Percentiles rank a stretch among this genome's conserved stretches.
phyloP scores from a whole-genome alignment of 1,284 basidiomycete species.

The Peniophora sp. region DNA sequence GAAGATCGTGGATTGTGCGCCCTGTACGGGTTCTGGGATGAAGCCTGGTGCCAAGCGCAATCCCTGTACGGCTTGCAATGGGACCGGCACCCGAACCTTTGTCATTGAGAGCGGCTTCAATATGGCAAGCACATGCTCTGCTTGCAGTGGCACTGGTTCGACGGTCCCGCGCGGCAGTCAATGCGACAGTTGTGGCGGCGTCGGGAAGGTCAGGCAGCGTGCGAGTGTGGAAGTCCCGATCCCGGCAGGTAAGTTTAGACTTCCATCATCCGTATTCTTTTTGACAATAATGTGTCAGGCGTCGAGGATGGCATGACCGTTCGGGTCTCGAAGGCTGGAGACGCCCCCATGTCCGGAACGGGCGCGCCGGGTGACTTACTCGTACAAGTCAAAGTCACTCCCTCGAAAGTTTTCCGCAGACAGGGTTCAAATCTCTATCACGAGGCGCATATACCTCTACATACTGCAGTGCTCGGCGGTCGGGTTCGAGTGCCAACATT shows the following conservation, averaged over 20 bases:
- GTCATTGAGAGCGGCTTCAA: constrained; percentile 94
- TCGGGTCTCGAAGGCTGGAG: constrained; percentile 78
- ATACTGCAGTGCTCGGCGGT: constrained; percentile 89
- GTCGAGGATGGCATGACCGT: constrained; percentile 97
- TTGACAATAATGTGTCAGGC: constrained; percentile 34
- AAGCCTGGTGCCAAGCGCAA: constrained; percentile 82
- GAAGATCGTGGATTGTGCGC: constrained; percentile 78
- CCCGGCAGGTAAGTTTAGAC: constrained; percentile 60
- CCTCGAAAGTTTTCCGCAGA: constrained; percentile 82
- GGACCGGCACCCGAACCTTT: constrained; percentile 85
- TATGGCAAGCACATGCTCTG: constrained; percentile 89
- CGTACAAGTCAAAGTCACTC: constrained; percentile 80
- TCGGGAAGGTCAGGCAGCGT: constrained; percentile 81
- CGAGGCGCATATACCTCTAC: constrained; percentile 86
- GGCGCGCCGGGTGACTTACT: constrained; percentile 82
- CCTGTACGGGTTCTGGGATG: constrained; percentile 85
- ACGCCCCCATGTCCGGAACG: constrained; percentile 75
- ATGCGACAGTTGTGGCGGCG: constrained; percentile 79
- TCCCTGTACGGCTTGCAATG: constrained; percentile 78
- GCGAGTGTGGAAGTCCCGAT: constrained; percentile 82
- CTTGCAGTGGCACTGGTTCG: constrained; percentile 81
- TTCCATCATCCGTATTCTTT: constrained; percentile 11
- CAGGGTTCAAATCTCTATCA: constrained; percentile 93
- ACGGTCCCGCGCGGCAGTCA: constrained; percentile 74
- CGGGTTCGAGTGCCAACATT: constrained; percentile 90